Evolutionary conservation across 148 eudicot genomes (phyloP).

Genomic region (Chenopodium formosanum): DNA sequence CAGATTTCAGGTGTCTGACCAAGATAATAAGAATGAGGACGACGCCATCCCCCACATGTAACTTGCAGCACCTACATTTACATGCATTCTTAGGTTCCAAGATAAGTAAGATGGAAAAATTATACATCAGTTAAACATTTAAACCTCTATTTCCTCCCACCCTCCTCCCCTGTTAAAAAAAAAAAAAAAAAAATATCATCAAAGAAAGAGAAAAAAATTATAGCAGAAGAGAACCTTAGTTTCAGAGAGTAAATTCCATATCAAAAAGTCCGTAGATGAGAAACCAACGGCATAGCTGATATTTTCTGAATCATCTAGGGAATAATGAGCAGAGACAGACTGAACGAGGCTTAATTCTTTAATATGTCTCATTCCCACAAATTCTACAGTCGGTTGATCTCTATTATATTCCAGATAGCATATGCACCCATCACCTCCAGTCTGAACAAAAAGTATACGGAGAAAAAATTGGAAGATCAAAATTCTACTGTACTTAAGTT

Average conservation of each 20-base stretch:
- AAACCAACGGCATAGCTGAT: constrained; percentile 77
- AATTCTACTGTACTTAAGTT: neutral
- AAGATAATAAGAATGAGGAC: constrained; percentile 85
- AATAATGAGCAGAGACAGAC: constrained; percentile 42
- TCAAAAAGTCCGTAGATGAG: constrained; percentile 73
- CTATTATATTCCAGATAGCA: constrained; percentile 78
- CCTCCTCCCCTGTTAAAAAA: neutral
- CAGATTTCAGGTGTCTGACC: constrained; percentile 68
- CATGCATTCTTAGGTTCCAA: constrained; percentile 18
- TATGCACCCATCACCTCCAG: constrained; percentile 98
- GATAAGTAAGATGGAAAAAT: neutral
- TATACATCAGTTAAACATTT: no score
- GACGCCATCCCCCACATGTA: constrained; percentile 98
- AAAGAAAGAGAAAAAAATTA: constrained; percentile 8
- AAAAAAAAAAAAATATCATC: neutral
- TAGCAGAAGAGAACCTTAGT: constrained; percentile 52
- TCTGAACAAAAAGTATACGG: constrained; percentile 39
- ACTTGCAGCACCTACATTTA: constrained; percentile 68
- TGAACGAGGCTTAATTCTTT: constrained; percentile 76
- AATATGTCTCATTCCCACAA: constrained; percentile 87
- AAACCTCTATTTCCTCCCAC: neutral
- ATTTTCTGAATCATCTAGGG: constrained; percentile 37
- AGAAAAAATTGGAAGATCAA: neutral
- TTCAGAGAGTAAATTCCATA: constrained; percentile 78
- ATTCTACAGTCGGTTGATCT: constrained; percentile 54